These are phyloP conservation scores for Penicillium salamii DNA, from an alignment of 495 filamentous ascomycete genomes.

Conservation along the genomic window DNA sequence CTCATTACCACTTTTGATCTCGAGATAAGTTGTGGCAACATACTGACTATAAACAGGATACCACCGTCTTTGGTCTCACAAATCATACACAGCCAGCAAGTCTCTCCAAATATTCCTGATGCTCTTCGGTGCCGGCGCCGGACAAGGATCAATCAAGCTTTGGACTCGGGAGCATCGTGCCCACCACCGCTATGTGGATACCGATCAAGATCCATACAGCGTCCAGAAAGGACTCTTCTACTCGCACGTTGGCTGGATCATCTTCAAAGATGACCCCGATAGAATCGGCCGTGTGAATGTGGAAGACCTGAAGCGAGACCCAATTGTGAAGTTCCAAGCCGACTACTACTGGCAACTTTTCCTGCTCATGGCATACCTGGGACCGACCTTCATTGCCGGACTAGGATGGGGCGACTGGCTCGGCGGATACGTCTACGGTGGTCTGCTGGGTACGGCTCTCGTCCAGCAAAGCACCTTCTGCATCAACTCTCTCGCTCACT, in stretches of 20 bases:
- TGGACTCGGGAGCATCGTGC: constrained; percentile 6
- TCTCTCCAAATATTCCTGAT: neutral
- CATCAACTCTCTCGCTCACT: constrained; percentile 22
- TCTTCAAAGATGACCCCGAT: neutral
- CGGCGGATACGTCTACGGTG: constrained; percentile 15
- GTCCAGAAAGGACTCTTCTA: constrained; percentile 7
- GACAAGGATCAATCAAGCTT: constrained; percentile 1
- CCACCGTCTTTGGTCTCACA: constrained; percentile 1
- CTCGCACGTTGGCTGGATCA: constrained; percentile 6
- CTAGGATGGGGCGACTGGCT: constrained; percentile 2
- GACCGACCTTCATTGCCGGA: constrained; percentile 2
- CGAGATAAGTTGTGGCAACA: neutral
- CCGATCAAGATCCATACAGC: constrained; percentile 8
- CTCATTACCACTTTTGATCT: too few species aligned
- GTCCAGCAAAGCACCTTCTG: constrained; percentile 16
- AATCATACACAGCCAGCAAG: neutral
- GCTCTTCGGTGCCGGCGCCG: neutral
- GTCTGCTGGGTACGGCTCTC: neutral
- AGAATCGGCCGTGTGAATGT: constrained; percentile 9
- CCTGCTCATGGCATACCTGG: neutral
- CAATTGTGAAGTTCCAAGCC: constrained; percentile 12
- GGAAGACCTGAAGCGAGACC: constrained; percentile 7
- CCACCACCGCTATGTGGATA: constrained; percentile 10
- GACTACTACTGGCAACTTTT: neutral
- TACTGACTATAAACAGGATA: neutral